Conservation (phyloP, 2,329 filamentous ascomycete species). For the Berkeleyomyces rouxiae region DNA sequence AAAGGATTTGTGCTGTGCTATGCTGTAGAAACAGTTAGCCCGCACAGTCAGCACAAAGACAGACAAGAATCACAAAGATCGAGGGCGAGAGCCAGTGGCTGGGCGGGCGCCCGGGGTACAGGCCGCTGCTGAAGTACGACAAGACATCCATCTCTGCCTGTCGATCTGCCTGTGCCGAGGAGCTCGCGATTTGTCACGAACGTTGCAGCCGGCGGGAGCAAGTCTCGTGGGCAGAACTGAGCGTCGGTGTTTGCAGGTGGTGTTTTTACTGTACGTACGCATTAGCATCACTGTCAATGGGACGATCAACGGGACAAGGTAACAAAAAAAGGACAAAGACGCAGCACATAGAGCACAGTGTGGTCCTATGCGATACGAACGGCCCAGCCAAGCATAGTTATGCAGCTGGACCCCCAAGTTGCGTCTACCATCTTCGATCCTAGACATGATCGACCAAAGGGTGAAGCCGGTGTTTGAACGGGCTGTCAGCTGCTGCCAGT, state of each 20-base stretch:
- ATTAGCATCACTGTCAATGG: not conserved
- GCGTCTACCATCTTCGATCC: not conserved
- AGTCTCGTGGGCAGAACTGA: not conserved
- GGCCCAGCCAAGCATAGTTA: not conserved
- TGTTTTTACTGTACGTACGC: too few relatives aligned
- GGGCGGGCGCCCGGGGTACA: too few relatives aligned
- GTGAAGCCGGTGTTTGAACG: not conserved
- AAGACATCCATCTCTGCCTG: too few relatives aligned
- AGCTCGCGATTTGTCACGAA: not conserved
- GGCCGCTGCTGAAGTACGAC: too few relatives aligned
- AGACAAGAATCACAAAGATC: too few relatives aligned
- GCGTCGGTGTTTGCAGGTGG: not conserved
- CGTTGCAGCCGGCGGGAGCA: not conserved
- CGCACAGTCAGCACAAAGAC: too few relatives aligned
- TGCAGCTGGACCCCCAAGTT: too few relatives aligned
- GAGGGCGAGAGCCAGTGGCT: too few relatives aligned
- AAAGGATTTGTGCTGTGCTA: too few relatives aligned
- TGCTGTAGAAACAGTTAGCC: too few relatives aligned
- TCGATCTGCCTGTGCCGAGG: not conserved
- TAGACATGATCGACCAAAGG: not conserved
- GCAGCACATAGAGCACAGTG: not conserved
- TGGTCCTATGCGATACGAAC: not conserved
- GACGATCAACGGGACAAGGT: not conserved
- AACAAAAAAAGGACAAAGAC: not conserved
- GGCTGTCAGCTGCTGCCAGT: not conserved